Base-by-base conservation (phyloP, 2,329 filamentous ascomycete genomes). In the Coleophoma crateriformis region DNA sequence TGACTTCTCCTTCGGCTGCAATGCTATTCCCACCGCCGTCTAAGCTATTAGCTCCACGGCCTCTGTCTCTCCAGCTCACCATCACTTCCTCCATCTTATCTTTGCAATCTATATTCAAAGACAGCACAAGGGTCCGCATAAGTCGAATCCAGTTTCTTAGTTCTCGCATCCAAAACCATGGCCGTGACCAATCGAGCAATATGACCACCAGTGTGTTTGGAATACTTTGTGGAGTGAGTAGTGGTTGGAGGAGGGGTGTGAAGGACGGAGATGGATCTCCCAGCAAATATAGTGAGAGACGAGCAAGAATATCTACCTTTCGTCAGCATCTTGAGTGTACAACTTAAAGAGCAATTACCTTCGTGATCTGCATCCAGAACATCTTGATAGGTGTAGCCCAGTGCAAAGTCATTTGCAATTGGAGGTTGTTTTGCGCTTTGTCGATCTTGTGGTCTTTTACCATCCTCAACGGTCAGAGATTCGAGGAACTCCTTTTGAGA, bases 341-440 rank as follows among this genome's bases (percentile, higher is more conserved):
- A 42, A 34, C 39, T 19, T 14, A 12, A 20, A 37, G 32, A 43
- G 20, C 20, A 33, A 68, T 51, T 69, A 90, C 88, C 88, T 76
- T 96, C 92, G 68, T 95, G 90, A 65, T 96, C 91, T 50, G 89
- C 87, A 68, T 96, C 91, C 35, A 96, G 77, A 35, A 96, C 90
- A 69, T 96, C 90, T 67, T 95, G 90, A 70, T 96, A 96, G 48
- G 91, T 96, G 67, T 96, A 96, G 46, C 91, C 91, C 52, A 96
- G 72, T 11, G 91, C 91, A 68, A 95, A 96, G 64, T 87, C 87
- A 65, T 96, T 96, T 49, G 91, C 91, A 63, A 96, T 81, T 19
- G 90, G 89, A 2, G 89, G 86, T 53, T 79, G 78, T 66, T 81
- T 84, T 58, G 64, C 74, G 61, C 63, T 75, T 65, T 76, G 76